Evolutionary conservation across 257 asterid species (phyloP), one percentile per base, ranked within the genome.

Genomic region (Mentha longifolia): DNA sequence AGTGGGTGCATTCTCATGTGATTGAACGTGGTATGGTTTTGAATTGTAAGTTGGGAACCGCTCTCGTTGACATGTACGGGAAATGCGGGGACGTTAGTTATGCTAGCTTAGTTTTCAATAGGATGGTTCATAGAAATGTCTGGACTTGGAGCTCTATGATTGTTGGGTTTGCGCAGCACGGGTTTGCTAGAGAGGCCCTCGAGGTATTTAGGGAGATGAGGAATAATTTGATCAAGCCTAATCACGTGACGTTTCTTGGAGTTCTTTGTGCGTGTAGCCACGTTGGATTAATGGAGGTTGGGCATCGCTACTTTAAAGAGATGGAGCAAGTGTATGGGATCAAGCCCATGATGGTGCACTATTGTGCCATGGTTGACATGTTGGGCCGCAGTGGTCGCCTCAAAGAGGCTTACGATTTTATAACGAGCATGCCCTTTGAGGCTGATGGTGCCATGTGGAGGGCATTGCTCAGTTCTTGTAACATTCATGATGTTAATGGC

Each of bases 61-160:
- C 96, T 33, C 86, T 92, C 35, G 89, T 90, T 43, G 91, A 92
- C 81, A 90, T 92, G 98, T 90, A 89, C 35, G 92, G 85, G 2
- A 92, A 92, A 49, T 83, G 89, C 50, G 96, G 98, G 20, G 80
- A 68, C 37, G 81, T 89, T 16, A 73, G 73, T 55, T 78, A 75
- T 64, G 94, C 98, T 6, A 74, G 71, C 49, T 74, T 81, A 52
- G 86, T 92, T 35, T 92, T 89, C 15, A 61, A 73, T 37, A 47
- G 75, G 22, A 88, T 85, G 88, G 76, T 20, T 39, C 20, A 70
- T 31, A 80, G 87, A 30, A 92, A 88, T 58, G 87, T 88, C 61
- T 88, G 96, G 97, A 88, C 95, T 50, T 92, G 97, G 96, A 90
- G 92, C 49, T 84, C 91, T 9, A 86, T 92, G 97, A 86, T 92